Conservation (phyloP, 2,329 filamentous ascomycete species). For the Albifimbria verrucaria region DNA sequence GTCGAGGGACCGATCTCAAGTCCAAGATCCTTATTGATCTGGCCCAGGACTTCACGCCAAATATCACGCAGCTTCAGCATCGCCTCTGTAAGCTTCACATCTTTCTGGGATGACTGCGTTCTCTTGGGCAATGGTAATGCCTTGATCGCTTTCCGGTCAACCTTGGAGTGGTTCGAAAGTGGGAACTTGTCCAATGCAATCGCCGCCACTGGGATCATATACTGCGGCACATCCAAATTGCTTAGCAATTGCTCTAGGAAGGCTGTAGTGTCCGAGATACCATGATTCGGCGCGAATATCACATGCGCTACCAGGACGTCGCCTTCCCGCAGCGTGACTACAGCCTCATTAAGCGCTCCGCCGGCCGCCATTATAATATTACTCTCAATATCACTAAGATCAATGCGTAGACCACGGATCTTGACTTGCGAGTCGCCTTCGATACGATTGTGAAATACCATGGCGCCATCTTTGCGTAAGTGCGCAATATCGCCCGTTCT, state of each 20-base stretch:
- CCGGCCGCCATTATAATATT: slow-evolving; percentile 16
- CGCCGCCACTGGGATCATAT: slow-evolving; percentile 4
- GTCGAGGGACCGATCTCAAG: slow-evolving; percentile 9
- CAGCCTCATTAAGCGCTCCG: slow-evolving; percentile 14
- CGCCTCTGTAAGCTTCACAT: background rate
- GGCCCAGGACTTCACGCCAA: background rate
- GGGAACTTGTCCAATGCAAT: background rate
- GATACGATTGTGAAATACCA: slow-evolving; percentile 31
- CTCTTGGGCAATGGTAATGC: background rate
- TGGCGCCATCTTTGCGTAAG: slow-evolving; percentile 23
- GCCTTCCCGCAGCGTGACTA: slow-evolving; percentile 17
- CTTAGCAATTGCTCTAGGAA: background rate
- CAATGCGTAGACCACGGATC: slow-evolving; percentile 40
- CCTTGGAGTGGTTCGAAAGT: background rate
- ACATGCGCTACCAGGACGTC: slow-evolving; percentile 25
- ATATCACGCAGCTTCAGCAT: background rate
- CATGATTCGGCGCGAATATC: slow-evolving; percentile 10
- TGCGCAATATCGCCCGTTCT: slow-evolving; percentile 38
- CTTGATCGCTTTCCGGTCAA: background rate
- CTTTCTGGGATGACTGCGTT: background rate
- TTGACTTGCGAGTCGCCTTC: slow-evolving; percentile 42
- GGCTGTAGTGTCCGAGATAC: background rate
- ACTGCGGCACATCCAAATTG: slow-evolving; percentile 9
- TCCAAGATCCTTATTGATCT: too few species aligned
- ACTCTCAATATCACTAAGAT: slow-evolving; percentile 37